phyloP scores from a whole-genome alignment of 148 eudicot genomes.

The Tetragonia tetragonoides region DNA sequence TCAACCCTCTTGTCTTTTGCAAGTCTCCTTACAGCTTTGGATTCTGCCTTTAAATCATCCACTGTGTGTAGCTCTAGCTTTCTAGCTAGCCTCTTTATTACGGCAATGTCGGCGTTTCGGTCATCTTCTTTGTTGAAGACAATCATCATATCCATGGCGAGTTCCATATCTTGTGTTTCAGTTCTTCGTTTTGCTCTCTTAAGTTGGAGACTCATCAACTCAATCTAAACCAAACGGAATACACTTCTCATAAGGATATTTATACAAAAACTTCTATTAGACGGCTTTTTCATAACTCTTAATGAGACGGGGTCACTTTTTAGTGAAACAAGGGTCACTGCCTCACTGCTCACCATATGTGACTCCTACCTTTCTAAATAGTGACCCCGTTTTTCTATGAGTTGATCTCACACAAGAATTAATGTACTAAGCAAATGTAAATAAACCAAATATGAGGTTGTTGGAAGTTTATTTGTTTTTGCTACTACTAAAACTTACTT shows the following conservation, averaged over 20 bases:
- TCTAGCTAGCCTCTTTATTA: constrained; percentile 55
- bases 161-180: constrained; percentile 76
- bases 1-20: constrained; percentile 44
- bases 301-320: no score
- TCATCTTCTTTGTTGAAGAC: constrained; percentile 43
- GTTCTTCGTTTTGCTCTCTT: constrained; percentile 57
- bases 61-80: constrained; percentile 43
- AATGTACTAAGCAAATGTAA: no score
- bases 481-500: constrained; percentile 33
- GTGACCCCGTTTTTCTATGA: no score
- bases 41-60: constrained; percentile 56
- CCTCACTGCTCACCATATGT: no score
- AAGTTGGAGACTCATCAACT: constrained; percentile 54
- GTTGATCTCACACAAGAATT: no score
- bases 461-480: neutral
- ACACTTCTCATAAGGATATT: no score
- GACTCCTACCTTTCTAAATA: no score
- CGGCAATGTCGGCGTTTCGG: constrained; percentile 48
- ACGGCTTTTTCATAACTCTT: no score
- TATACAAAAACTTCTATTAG: no score
- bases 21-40: constrained; percentile 44
- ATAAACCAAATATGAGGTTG: neutral
- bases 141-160: constrained; percentile 58
- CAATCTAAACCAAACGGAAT: constrained; percentile 37
- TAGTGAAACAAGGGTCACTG: no score